These are phyloP conservation scores for Rhodosporidiobolus odoratus DNA, from an alignment of 768 basidiomycete species.

Conservation along the genomic window DNA sequence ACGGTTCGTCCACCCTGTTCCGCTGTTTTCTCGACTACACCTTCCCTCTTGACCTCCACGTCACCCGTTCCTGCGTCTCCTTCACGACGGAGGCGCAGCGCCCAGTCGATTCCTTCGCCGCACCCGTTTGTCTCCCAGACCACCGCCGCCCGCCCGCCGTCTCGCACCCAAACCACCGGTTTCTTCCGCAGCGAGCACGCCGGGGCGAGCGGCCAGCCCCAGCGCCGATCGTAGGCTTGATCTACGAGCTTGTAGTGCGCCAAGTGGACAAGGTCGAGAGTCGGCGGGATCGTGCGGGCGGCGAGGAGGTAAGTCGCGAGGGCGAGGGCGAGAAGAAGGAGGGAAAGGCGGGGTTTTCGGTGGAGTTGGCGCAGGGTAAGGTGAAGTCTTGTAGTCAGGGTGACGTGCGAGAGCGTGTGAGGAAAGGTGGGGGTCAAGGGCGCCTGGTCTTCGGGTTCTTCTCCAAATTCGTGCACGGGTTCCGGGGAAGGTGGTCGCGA, in stretches of 20 bases:
- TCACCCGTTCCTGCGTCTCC: not conserved
- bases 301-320: not conserved
- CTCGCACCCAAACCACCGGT: slow-evolving; percentile 30
- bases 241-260: slow-evolving; percentile 31
- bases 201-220: slow-evolving; percentile 12
- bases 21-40: not conserved
- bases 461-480: too few species aligned
- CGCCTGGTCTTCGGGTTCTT: too few species aligned
- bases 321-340: not conserved
- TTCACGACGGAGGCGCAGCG: not conserved
- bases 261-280: not conserved
- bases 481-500: too few species aligned
- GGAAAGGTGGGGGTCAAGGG: too few species aligned
- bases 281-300: not conserved
- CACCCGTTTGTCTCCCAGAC: slow-evolving; percentile 35
- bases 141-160: not conserved
- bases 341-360: not conserved
- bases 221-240: slow-evolving; percentile 17
- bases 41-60: slow-evolving; percentile 2
- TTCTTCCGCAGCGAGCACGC: slow-evolving; percentile 30
- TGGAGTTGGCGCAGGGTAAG: not conserved
- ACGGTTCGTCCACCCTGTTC: slow-evolving; percentile 11
- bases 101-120: not conserved
- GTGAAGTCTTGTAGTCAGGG: too few species aligned
- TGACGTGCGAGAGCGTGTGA: too few species aligned